Base-by-base conservation (phyloP, 768 basidiomycete genomes). In the Tylopilus felleus region DNA sequence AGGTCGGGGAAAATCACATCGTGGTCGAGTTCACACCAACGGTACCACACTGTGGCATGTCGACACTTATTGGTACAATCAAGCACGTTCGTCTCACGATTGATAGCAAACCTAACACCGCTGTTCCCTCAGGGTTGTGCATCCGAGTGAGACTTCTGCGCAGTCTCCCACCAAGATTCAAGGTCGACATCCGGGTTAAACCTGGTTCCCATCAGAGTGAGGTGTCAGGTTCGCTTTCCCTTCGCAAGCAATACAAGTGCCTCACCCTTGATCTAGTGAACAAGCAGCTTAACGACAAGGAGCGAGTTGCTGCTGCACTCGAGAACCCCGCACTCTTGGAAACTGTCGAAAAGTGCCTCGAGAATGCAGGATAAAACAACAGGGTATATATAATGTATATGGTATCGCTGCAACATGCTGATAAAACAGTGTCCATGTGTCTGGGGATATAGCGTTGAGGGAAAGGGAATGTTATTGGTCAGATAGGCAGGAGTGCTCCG, bases 261-360 rank as follows among this genome's bases (percentile, higher is more conserved):
- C 21, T 44, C 23, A 14, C 3, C 10, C 48, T 36, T 8, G 13
- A 8, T 23, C 45, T 59, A 96, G 97, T 99, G 12, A 99, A 98
- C 73, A 98, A 98, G 69, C 97, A 99, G 65, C 78, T 99, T 31
- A 99, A 99, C 64, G 97, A 99, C 74, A 99, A 99, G 72, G 97
- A 99, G 72, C 80, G 97, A 38, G 97, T 98, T 2, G 94, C 94
- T 23, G 97, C 97, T 12, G 97, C 97, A 1, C 77, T 98, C 45
- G 97, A 99, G 71, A 98, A 98, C 71, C 80, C 84, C 3, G 81
- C 87, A 27, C 79, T 99, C 5, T 68, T 98, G 2, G 87, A 88
- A 51, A 91, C 92, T 0, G 83, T 99, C 10, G 95, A 98, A 68
- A 85, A 86, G 29, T 88, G 86, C 65, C 73, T 90, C 21, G 70